Evolutionary conservation across 176 grass and related monocot genomes (phyloP).

Genomic region (Hsuehochloa calcarea): DNA sequence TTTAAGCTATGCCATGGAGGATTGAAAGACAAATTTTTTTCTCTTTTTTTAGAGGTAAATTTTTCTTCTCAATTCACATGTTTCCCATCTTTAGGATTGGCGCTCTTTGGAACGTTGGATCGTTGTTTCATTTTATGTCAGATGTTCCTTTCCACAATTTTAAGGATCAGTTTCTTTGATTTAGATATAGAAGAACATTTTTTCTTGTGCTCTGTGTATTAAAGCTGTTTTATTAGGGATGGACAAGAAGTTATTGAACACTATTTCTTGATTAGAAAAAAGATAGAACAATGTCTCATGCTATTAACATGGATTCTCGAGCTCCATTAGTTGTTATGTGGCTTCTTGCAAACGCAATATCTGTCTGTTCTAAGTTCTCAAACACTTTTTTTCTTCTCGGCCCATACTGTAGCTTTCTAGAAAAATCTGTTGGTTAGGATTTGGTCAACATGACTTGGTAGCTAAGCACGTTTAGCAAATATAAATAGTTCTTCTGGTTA

Average conservation of each 20-base stretch:
- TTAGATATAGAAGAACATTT: neutral
- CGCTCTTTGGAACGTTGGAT: neutral
- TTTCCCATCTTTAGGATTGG: neutral
- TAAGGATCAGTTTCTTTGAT: neutral
- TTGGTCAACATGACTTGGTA: constrained; percentile 31
- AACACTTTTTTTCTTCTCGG: neutral
- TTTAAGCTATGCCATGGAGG: neutral
- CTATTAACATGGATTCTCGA: constrained; percentile 7
- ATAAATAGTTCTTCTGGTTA: constrained; percentile 19
- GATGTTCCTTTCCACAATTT: neutral
- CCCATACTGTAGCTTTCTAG: neutral
- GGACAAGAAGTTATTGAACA: neutral
- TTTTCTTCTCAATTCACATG: neutral
- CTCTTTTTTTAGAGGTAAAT: neutral
- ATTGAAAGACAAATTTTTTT: neutral
- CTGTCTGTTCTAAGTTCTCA: neutral
- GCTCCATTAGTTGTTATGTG: neutral
- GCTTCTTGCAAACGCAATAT: neutral
- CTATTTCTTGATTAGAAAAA: neutral
- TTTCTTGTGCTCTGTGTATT: neutral
- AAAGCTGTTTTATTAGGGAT: neutral
- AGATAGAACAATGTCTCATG: neutral
- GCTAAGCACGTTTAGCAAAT: constrained; percentile 19
- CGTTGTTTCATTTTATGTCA: neutral
- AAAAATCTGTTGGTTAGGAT: constrained; percentile 42